A percentile compares a stretch with the other conserved stretches of the same genome.
These are phyloP conservation scores for Hortiboletus flavorubellus DNA, from an alignment of 768 basidiomycete genomes.

Conservation along the genomic window DNA sequence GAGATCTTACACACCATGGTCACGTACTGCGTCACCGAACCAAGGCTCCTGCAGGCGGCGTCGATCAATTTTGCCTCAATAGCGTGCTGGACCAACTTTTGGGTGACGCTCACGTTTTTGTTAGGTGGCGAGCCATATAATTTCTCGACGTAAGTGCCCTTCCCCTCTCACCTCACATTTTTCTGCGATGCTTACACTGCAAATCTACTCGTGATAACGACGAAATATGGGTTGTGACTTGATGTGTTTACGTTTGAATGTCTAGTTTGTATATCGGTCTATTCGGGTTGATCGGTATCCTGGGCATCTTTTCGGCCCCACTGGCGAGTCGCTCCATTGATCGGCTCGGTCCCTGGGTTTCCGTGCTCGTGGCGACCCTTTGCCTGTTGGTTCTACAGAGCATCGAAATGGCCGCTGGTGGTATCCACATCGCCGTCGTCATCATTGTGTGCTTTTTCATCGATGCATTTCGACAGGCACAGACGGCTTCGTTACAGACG, in stretches of 20 bases:
- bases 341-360: constrained; percentile 40
- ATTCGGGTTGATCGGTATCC: constrained; percentile 46
- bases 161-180: no score
- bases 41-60: constrained; percentile 37
- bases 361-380: constrained; percentile 35
- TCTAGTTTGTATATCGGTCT: constrained; percentile 39
- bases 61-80: constrained; percentile 27
- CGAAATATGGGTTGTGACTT: neutral
- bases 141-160: constrained; percentile 31
- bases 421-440: constrained; percentile 37
- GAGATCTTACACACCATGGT: constrained; percentile 37
- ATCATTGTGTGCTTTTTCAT: constrained; percentile 39
- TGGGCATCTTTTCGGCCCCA: constrained; percentile 33
- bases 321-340: constrained; percentile 28
- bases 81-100: constrained; percentile 34
- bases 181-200: neutral
- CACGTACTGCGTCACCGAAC: constrained; percentile 38
- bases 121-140: constrained; percentile 39
- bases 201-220: neutral
- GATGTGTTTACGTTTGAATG: neutral
- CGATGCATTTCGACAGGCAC: constrained; percentile 40
- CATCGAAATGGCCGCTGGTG: constrained; percentile 38
- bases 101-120: constrained; percentile 46
- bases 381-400: constrained; percentile 26
- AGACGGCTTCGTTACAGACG: constrained; percentile 35